These are phyloP conservation scores for Hyphodiscus sp. DNA, from an alignment of 2,329 filamentous ascomycete genomes.

Conservation along the genomic window DNA sequence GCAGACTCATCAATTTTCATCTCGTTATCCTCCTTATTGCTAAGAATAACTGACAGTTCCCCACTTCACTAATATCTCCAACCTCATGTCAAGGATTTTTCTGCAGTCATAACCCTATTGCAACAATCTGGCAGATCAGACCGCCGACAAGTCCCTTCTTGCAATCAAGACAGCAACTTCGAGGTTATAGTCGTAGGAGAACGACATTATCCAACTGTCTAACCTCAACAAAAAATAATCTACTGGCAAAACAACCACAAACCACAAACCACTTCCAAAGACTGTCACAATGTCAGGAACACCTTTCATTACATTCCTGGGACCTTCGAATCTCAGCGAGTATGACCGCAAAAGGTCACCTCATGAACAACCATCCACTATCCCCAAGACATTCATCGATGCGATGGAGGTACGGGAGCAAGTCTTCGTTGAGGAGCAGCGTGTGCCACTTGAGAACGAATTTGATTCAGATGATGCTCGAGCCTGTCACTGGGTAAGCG, in stretches of 20 bases:
- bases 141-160: no score
- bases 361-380: conserved; percentile 38
- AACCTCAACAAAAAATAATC: no score
- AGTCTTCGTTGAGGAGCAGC: conserved; percentile 57
- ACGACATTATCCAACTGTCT: no score
- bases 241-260: background rate
- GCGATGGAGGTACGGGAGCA: conserved; percentile 55
- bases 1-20: background rate
- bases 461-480: conserved; percentile 74
- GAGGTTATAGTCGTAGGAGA: no score
- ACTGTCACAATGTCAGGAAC: conserved; percentile 20
- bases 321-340: conserved; percentile 42
- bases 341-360: conserved; percentile 38
- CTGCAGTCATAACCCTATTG: conserved; percentile 4
- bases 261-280: background rate
- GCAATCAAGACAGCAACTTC: no score
- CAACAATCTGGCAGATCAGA: background rate
- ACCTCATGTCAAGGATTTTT: background rate
- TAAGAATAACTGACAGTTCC: background rate
- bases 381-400: conserved; percentile 53
- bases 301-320: conserved; percentile 26
- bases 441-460: conserved; percentile 58
- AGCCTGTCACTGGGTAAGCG: conserved; percentile 72
- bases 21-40: background rate
- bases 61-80: background rate